Conservation (phyloP, 2,329 filamentous ascomycete genomes). For the Ceratocystiopsis brevicomis region DNA sequence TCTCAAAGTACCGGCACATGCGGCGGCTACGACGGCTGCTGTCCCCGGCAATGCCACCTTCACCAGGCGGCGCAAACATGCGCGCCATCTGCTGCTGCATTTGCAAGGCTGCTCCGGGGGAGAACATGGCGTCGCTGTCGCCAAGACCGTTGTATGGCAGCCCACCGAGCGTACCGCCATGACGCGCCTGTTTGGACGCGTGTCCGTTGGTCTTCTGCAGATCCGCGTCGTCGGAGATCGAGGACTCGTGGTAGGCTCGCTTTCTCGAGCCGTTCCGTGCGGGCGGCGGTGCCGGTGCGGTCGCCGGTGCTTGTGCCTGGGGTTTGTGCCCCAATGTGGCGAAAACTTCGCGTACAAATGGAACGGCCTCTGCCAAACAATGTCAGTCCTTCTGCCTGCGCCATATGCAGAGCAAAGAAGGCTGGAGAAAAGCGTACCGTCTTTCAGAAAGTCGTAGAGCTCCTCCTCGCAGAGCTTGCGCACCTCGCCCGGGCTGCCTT, state of each 20-base stretch:
- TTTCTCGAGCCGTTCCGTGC: conserved; percentile 23
- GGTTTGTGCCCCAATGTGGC: conserved; percentile 38
- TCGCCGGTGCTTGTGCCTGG: not conserved
- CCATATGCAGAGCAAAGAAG: too few species aligned
- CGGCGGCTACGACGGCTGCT: conserved; percentile 19
- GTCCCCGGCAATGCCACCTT: not conserved
- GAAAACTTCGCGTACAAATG: conserved; percentile 56
- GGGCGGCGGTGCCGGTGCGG: not conserved
- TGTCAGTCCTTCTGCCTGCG: too few species aligned
- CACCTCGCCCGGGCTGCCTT: conserved; percentile 45
- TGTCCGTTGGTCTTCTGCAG: conserved; percentile 1
- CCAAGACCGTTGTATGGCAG: too few species aligned
- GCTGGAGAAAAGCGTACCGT: conserved; percentile 25
- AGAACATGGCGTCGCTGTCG: too few species aligned
- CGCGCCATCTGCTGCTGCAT: conserved; percentile 34
- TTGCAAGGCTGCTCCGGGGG: conserved; percentile 17
- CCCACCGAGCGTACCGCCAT: conserved; percentile 21
- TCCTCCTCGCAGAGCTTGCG: conserved; percentile 50
- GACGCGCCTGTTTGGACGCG: conserved; percentile 35
- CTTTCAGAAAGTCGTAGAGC: conserved; percentile 56
- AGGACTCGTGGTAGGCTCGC: conserved; percentile 32
- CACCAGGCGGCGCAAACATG: not conserved
- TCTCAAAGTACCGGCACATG: conserved; percentile 52
- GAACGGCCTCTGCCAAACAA: conserved; percentile 27
- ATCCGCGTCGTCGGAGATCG: not conserved